Evolutionary conservation across 2,329 filamentous ascomycete species (phyloP).

Genomic region (Colletotrichum sp.): DNA sequence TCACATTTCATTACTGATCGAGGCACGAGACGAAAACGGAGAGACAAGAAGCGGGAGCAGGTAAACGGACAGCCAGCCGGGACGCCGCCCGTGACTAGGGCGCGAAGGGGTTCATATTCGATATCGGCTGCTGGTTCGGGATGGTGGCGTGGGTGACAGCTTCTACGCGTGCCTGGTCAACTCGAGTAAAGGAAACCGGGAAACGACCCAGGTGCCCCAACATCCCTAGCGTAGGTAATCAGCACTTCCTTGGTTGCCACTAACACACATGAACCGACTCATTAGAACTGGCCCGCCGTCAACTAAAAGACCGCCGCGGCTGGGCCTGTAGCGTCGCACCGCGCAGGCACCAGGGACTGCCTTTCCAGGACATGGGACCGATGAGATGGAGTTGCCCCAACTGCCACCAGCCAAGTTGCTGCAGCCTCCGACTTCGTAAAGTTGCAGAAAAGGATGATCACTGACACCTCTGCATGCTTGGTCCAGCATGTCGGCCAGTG

Average conservation of each 20-base stretch:
- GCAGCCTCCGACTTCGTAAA: background rate
- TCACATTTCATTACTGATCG: background rate
- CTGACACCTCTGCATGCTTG: background rate
- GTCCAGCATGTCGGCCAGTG: background rate
- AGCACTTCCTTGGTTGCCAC: background rate
- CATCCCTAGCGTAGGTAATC: background rate
- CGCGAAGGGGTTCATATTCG: constrained; percentile 3
- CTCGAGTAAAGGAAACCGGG: background rate
- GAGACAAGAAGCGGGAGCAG: background rate
- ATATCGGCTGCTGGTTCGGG: background rate
- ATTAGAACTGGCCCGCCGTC: background rate
- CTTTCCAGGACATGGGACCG: constrained; percentile 2
- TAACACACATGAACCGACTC: background rate
- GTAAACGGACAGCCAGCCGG: background rate
- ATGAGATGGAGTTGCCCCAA: background rate
- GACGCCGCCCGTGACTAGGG: background rate
- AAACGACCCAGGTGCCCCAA: background rate
- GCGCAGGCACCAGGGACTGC: background rate
- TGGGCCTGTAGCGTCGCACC: background rate
- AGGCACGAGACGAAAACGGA: background rate
- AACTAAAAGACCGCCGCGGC: background rate
- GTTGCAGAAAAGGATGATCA: background rate
- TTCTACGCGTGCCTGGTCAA: background rate
- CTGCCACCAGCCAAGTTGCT: background rate
- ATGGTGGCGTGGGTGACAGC: background rate